Base-by-base conservation (phyloP, 768 basidiomycete genomes). In the Cytidiella melzeri region DNA sequence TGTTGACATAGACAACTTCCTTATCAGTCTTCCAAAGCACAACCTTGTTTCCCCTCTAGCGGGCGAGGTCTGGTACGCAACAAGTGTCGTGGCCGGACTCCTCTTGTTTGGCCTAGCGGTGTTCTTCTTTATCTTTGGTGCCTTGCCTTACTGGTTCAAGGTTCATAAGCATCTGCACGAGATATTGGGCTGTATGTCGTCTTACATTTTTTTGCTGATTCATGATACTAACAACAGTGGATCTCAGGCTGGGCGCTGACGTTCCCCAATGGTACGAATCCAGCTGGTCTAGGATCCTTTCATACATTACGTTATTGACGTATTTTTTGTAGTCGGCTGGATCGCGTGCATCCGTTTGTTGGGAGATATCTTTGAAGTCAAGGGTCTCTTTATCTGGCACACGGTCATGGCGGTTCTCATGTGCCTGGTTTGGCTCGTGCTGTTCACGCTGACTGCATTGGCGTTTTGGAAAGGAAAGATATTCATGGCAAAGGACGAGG, bases 61-160 rank as follows among this genome's bases (percentile, higher is more conserved):
- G 2, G 74, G 74, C 7, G 68, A 74, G 47, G 66, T 74, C 5
- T 73, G 70, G 69, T 76, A 67, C 50, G 69, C 71, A 9, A 48
- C 61, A 25, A 70, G 67, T 39, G 68, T 74, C 41, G 57, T 75
- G 55, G 52, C 53, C 6, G 69, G 60, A 6, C 43, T 75, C 9
- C 52, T 75, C 48, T 64, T 76, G 7, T 74, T 68, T 43, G 74
- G 74, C 23, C 67, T 75, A 24, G 72, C 73, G 4, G 61, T 75
- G 2, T 75, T 74, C 58, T 66, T 75, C 43, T 73, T 76, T 57
- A 25, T 69, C 24, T 73, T 74, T 40, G 71, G 71, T 5, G 58
- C 67, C 23, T 50, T 74, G 18, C 72, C 73, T n/a, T 74, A 72
- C 53, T 72, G 72, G 71, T 74, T 72, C 65, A 75, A 75, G 59